A percentile compares a stretch with the other conserved stretches of the same genome.
phyloP scores from a whole-genome alignment of 2,329 filamentous ascomycete species.

The Fusarium anguioides region DNA sequence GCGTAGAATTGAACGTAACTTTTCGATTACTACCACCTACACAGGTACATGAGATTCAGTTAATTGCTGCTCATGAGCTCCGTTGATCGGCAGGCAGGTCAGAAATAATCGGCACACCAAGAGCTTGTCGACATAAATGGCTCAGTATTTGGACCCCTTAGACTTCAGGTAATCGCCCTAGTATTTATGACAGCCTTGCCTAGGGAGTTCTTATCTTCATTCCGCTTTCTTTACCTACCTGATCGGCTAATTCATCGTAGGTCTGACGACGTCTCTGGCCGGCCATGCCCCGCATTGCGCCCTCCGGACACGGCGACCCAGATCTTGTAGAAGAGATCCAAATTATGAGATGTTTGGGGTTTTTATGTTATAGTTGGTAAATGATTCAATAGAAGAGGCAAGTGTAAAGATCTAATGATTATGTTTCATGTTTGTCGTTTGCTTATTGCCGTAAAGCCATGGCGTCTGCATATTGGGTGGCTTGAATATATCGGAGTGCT shows the following conservation, averaged over 20 bases:
- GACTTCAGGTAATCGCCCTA: too few species aligned
- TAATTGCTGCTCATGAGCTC: conserved; percentile 30
- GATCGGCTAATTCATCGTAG: conserved; percentile 31
- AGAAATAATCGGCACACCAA: too few species aligned
- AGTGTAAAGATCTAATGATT: not conserved
- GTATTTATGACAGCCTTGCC: too few species aligned
- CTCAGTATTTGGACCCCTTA: too few species aligned
- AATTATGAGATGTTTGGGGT: not conserved
- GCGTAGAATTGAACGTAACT: not conserved
- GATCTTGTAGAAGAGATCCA: not conserved
- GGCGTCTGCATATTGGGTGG: not conserved
- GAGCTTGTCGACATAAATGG: too few species aligned
- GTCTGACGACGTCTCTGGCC: conserved; percentile 4
- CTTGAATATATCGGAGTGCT: not conserved
- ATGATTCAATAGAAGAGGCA: not conserved
- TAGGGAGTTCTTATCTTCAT: too few species aligned
- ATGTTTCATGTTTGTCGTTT: not conserved
- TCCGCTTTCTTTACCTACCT: too few species aligned
- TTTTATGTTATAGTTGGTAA: not conserved
- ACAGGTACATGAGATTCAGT: conserved; percentile 14
- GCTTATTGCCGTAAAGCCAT: not conserved
- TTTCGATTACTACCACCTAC: not conserved
- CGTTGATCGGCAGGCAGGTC: too few species aligned
- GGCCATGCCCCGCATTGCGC: conserved; percentile 28
- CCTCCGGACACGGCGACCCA: conserved; percentile 33